Base-by-base conservation (phyloP, 2,329 filamentous ascomycete species). In the Boeremia exigua region DNA sequence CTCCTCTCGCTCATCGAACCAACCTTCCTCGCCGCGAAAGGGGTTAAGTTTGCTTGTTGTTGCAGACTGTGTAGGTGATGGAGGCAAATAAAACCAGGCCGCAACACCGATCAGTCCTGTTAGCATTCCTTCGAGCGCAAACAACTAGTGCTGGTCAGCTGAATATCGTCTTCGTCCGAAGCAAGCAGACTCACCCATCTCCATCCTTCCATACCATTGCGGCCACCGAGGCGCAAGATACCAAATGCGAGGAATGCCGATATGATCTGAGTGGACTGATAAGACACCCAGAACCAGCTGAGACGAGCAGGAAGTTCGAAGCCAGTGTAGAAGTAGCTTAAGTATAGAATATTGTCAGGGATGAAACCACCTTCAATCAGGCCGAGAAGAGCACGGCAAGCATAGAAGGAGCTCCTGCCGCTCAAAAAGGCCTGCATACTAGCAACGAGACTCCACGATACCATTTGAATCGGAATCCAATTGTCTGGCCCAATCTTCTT, bases 291-390 rank as follows among this genome's bases (percentile, higher is more conserved):
- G 76, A 92, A 92, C 66, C 81, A 85, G 62, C 85, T 84, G 15
- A 92, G 76, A 1, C 90, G 83, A 10, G 83, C 81, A 0, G 89
- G 88, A 0, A 93, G 78, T 69, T 92, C 90, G 48, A 81, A 81
- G 0, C 85, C 85, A 40, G 85, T 92, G 76, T 92, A 93, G 74
- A 88, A 93, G 72, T 92, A 92, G 3, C 85, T 87, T 5, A 91
- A 78, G 73, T 88, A 92, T 0, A 89, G 77, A 12, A 89, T 82
- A 19, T 85, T 84, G 56, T 86, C 85, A 0, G 85, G 84, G 45
- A 88, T 87, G 59, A 88, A 88, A 0, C 78, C 78, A 7, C 74
- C 79, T 59, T 78, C 79, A 27, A 81, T 74, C 14, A 79, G 59
- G 0, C 79, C 79, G 0, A 81, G 65, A 0, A 82, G 65, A 5